phyloP scores from a whole-genome alignment of 2,329 filamentous ascomycete genomes.

The Didymella keratinophila region DNA sequence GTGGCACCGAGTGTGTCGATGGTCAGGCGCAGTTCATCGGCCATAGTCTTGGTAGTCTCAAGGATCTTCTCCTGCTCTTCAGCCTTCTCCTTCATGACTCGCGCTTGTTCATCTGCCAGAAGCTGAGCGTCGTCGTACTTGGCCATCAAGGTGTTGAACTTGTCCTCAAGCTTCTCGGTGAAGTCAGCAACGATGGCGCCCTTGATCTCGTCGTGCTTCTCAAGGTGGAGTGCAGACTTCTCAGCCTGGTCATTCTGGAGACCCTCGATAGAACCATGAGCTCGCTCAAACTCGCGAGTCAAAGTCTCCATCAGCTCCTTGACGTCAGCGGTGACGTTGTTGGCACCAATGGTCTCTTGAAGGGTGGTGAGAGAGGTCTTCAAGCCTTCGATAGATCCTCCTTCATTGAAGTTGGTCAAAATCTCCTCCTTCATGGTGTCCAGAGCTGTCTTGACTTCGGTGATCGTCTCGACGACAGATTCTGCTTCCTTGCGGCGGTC shows the following conservation, averaged over 20 bases:
- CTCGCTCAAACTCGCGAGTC: constrained; percentile 86
- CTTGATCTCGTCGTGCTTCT: constrained; percentile 68
- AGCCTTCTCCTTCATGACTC: constrained; percentile 76
- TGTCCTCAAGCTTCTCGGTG: constrained; percentile 72
- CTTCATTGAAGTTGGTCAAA: constrained; percentile 78
- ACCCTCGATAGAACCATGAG: constrained; percentile 78
- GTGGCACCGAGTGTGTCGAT: constrained; percentile 81
- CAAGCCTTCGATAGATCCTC: constrained; percentile 68
- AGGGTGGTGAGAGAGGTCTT: constrained; percentile 71
- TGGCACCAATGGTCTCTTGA: constrained; percentile 68
- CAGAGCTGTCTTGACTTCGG: constrained; percentile 78
- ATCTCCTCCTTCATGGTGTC: constrained; percentile 80
- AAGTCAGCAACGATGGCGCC: constrained; percentile 63
- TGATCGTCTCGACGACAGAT: constrained; percentile 77
- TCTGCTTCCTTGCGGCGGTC: constrained; percentile 85
- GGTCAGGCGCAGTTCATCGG: constrained; percentile 85
- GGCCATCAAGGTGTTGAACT: constrained; percentile 78
- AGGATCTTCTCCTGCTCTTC: constrained; percentile 76
- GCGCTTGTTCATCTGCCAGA: constrained; percentile 75
- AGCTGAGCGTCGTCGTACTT: constrained; percentile 90
- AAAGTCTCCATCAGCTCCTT: constrained; percentile 74
- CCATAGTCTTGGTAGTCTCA: constrained; percentile 76
- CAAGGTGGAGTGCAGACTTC: constrained; percentile 61
- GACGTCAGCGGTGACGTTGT: constrained; percentile 56
- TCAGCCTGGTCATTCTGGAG: constrained; percentile 80